Evolutionary conservation across 441 rosid genomes (phyloP), one percentile per base, ranked within the genome.

Genomic region (Gossypium davidsonii): DNA sequence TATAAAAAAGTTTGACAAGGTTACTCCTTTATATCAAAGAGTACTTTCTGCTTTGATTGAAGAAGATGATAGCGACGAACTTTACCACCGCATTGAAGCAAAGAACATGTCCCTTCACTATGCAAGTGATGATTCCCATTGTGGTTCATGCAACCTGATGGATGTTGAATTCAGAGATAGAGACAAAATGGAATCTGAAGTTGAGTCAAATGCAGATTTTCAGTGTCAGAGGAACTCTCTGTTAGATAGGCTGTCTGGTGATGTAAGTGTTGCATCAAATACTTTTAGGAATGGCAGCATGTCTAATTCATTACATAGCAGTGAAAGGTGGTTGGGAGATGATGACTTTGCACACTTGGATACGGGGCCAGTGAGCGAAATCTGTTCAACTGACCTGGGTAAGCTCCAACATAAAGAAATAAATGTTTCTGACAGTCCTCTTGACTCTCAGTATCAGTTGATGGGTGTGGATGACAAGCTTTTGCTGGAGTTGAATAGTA

Each of bases 1-100:
- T 66, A 76, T 79, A 70, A 89, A 82, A 73, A 83, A 84, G 69
- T 77, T 82, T 76, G 89, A 81, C 63, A 89, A 87, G 81, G 84
- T 74, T 72, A 83, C 86, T 78, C 91, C 98, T 55, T 75, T 91
- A 71, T 93, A 85, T 86, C 92, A 89, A 81, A 87, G 99, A 82
- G 88, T 93, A 67, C 92, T 96, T 73, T 91, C 98, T 73, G 95
- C 99, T 71, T 82, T 96, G 78, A 93, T 96, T 69, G 95, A 90
- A 79, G 98, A 96, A 85, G 99, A 96, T 76, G 99, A 93, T 73
- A 78, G 80, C 73, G 98, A 83, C 28, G 89, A 84, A 78, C 70
- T 80, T 73, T 79, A 70, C 78, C 86, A 83, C 55, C 82, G 73
- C 48, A 71, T 73, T 74, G 93, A 83, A 76, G 87, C 85, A 70